Conservation (phyloP, 179 eudicot genomes). For the Beta macrorhiza region DNA sequence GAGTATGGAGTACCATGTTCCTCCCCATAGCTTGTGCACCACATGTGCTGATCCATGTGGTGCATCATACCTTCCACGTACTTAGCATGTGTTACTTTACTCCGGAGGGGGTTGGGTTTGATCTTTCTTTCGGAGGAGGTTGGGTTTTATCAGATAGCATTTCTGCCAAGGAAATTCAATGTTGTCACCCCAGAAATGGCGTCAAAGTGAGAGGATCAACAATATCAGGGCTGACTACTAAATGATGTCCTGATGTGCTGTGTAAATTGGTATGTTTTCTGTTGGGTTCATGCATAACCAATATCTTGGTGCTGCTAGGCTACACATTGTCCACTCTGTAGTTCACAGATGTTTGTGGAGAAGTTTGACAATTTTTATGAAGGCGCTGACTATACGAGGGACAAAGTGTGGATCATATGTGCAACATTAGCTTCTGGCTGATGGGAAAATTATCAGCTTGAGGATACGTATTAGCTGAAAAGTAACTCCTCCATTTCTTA, state of each 20-base stretch:
- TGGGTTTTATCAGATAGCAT: not conserved
- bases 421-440: not conserved
- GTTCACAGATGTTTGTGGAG: not conserved
- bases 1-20: too few species aligned
- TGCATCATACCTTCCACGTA: not conserved
- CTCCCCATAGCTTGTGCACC: not conserved
- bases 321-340: not conserved
- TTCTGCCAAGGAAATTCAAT: not conserved
- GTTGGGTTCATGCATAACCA: not conserved
- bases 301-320: not conserved
- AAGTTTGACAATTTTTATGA: not conserved
- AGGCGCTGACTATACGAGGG: not conserved
- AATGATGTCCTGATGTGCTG: not conserved
- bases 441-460: not conserved
- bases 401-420: too few species aligned
- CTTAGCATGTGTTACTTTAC: not conserved
- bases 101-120: too few species aligned
- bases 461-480: not conserved
- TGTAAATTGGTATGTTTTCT: not conserved
- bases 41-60: not conserved
- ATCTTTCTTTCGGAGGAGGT: not conserved
- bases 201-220: not conserved
- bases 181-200: not conserved
- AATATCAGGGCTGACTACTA: not conserved
- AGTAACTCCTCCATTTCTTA: not conserved